Evolutionary conservation across 2,329 filamentous ascomycete genomes (phyloP), one percentile per base, ranked within the genome.

Genomic region (Lithohypha guttulata): DNA sequence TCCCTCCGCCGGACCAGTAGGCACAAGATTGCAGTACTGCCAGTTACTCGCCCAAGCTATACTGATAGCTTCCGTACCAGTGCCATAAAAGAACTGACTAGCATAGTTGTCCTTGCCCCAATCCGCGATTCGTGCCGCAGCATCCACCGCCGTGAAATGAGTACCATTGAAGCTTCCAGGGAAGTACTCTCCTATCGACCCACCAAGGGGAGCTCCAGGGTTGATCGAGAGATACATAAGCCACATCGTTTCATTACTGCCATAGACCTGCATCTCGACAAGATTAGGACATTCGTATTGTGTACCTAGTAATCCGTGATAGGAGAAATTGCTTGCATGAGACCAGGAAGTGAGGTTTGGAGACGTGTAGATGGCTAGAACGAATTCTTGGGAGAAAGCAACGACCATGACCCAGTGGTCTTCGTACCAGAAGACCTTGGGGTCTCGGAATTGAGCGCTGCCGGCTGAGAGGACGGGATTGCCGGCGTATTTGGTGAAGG

Each of bases 251-350:
- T 46, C 43, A 7, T 27, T 27, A 6, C 42, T 39, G 20, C 41
- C 48, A 3, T 59, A 50, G 26, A 75, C 62, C 0, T 70, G 71
- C 40, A 80, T 67, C 21, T 64, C 59, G 1, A 79, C 65, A 25
- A 80, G 54, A 46, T 78, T 79, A 0, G 77, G 76, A 36, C 75
- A 79, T 54, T 80, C 77, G 50, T 75, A 79, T 49, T 77, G 71
- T 1, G 67, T 49, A 4, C 69, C 75, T 2, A 70, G 62, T 2
- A 73, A 59, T 11, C 68, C 71, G 31, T 66, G 56, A 42, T 65
- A 58, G 2, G 69, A 66, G 51, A 79, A 77, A 53, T 79, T 79
- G 41, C 70, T 71, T 8, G 64, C 65, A 27, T 65, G 63, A 23
- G 63, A 71, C 77, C 77, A 81, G 6, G 66, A 56, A 31, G 65